A percentile compares a stretch with the other conserved stretches of the same genome.
Evolutionary conservation across 2,329 filamentous ascomycete genomes (phyloP).

Genomic region (Venturia pyrina): DNA sequence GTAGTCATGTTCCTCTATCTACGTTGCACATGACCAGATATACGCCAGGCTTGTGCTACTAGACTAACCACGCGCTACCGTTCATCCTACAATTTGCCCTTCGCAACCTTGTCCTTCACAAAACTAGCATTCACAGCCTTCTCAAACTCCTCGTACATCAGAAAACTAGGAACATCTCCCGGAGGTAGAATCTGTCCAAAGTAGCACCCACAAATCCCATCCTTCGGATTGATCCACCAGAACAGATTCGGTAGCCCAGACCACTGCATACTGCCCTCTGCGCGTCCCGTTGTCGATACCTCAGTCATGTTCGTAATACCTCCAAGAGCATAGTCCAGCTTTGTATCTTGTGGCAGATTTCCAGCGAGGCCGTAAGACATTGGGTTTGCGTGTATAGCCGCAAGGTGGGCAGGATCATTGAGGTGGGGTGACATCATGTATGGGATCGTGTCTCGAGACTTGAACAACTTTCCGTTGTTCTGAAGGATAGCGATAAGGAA

Average conservation of each 20-base stretch:
- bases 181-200: constrained; percentile 11
- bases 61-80: too few relatives aligned
- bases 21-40: too few relatives aligned
- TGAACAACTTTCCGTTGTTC: constrained; percentile 14
- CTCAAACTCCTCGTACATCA: constrained; percentile 10
- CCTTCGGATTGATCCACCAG: constrained; percentile 10
- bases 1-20: too few relatives aligned
- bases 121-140: constrained; percentile 9
- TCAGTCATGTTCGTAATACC: constrained; percentile 8
- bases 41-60: too few relatives aligned
- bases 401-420: constrained; percentile 8
- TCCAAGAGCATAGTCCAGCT: constrained; percentile 10
- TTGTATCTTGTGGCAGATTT: constrained; percentile 6
- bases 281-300: constrained; percentile 4
- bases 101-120: neutral
- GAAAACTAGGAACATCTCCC: constrained; percentile 9
- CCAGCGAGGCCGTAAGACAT: constrained; percentile 11
- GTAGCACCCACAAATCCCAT: constrained; percentile 11
- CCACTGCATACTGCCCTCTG: constrained; percentile 10
- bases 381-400: constrained; percentile 11
- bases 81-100: neutral
- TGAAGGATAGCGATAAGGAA: constrained; percentile 19
- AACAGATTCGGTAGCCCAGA: constrained; percentile 12
- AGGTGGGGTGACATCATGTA: constrained; percentile 20
- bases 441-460: constrained; percentile 17